Conservation (phyloP, 805 yeast species). For the Yarrowia hollandica region DNA sequence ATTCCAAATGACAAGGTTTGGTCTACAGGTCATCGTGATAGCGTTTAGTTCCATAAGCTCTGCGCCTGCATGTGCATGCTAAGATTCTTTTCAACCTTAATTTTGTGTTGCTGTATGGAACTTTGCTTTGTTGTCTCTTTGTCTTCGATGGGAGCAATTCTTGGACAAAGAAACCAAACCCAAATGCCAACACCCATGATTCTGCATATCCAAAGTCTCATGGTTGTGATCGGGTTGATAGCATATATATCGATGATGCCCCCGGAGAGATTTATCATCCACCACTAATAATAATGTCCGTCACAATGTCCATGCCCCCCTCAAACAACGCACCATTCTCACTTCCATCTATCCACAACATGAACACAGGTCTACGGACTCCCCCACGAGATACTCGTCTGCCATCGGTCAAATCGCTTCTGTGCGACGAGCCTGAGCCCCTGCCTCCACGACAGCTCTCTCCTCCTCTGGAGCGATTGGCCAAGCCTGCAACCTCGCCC, state of each 20-base stretch:
- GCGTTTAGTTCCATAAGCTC: background rate
- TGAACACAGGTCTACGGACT: constrained; percentile 18
- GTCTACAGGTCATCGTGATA: background rate
- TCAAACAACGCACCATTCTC: constrained; percentile 10
- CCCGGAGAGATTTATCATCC: background rate
- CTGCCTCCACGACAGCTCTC: constrained; percentile 17
- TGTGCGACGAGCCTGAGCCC: constrained; percentile 20
- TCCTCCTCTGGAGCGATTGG: constrained; percentile 22
- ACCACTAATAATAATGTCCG: constrained; percentile 13
- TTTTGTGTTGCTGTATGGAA: constrained; percentile 24
- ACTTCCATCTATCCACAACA: constrained; percentile 19
- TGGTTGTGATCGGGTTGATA: constrained; percentile 5
- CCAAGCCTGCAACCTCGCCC: background rate
- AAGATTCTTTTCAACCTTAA: constrained; percentile 8
- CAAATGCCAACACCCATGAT: constrained; percentile 5
- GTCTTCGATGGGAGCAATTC: constrained; percentile 27
- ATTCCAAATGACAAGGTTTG: background rate
- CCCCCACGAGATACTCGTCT: constrained; percentile 22
- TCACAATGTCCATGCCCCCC: background rate
- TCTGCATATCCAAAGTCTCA: constrained; percentile 22
- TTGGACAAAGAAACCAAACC: constrained; percentile 7
- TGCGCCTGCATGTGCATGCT: constrained; percentile 9
- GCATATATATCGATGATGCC: background rate
- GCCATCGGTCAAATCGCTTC: constrained; percentile 15
- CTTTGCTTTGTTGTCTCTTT: constrained; percentile 21